Evolutionary conservation across 495 filamentous ascomycete genomes (phyloP), one percentile per base, ranked within the genome.

Genomic region (Melanomma pulvis-pyrius): DNA sequence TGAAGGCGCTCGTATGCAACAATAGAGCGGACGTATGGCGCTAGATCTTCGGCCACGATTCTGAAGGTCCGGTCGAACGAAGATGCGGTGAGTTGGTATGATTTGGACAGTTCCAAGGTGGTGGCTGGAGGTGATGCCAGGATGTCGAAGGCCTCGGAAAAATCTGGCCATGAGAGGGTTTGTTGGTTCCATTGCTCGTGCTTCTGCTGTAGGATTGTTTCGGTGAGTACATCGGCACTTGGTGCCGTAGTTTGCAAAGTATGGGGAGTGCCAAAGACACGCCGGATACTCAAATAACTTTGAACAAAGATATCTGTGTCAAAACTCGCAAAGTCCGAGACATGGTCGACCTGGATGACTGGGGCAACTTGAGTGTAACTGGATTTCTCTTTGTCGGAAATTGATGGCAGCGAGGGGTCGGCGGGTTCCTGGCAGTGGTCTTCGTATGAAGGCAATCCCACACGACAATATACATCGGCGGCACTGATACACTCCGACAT

Each of bases 1-100:
- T 92, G 81, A 12, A 80, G 81, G 2, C 86, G 77, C 65, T 97
- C 93, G 71, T 90, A 89, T 0, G 85, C 78, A 28, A 92, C 87
- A 67, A 97, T 96, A 11, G 82, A 79, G 21, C 94, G 88, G 22
- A 96, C 82, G 68, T 90, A 97, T 0, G 93, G 93, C 0, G 90
- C 92, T 7, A 97, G 76, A 63, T 98, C 94, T 48, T 88, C 81
- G 4, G 80, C 79, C 34, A 97, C 83, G 9, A 86, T 78, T 2
- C 77, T 70, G 41, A 87, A 71, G 0, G 86, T 84, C 36, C 90
- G 84, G 61, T 96, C 90, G 63, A 96, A 90, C 0, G 87, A 82
- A 0, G 90, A 92, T 0, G 85, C 74, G 64, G 63, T 34, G 73
- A 81, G 53, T 71, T 75, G 30, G 67, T 75, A 80, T 73, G 77